Conservation (phyloP, 139 green algal species). For the Tetradesmus obliquus region DNA sequence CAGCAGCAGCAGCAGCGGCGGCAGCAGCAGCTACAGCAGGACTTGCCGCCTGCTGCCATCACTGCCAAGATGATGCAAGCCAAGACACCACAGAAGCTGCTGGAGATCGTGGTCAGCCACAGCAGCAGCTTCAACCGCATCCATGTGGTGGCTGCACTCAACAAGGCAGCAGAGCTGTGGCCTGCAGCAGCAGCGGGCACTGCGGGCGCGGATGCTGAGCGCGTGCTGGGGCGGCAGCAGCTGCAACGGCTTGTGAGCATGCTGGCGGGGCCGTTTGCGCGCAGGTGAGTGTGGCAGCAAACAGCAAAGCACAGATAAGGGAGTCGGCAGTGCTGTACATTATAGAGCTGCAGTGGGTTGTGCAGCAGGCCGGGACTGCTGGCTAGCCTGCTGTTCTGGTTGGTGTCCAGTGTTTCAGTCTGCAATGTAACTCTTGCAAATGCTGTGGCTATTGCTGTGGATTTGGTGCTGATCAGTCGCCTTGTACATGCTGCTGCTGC, state of each 20-base stretch:
- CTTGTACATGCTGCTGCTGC: too few relatives aligned
- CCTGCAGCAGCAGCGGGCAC: neutral
- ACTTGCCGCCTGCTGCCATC: neutral
- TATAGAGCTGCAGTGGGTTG: too few relatives aligned
- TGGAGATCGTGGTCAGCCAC: neutral
- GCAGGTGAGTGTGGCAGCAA: neutral
- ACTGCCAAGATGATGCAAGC: neutral
- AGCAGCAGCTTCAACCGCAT: neutral
- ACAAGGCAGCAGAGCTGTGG: conserved; percentile 2
- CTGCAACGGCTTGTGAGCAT: conserved; percentile 15
- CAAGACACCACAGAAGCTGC: neutral
- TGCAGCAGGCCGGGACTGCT: too few relatives aligned
- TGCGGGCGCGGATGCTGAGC: neutral
- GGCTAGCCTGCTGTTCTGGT: too few relatives aligned
- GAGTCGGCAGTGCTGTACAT: neutral
- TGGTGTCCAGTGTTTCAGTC: too few relatives aligned
- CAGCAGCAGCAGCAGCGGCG: neutral
- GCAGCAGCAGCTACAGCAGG: neutral
- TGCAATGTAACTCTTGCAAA: too few relatives aligned
- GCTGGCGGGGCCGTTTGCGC: neutral
- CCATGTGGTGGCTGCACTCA: conserved; percentile 27
- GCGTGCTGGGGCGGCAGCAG: conserved; percentile 16
- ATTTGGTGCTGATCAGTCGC: too few relatives aligned
- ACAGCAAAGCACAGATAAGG: neutral
- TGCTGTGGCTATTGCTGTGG: too few relatives aligned